Conservation (phyloP, 73 alveolate genomes). For the Uronychia setigera region DNA sequence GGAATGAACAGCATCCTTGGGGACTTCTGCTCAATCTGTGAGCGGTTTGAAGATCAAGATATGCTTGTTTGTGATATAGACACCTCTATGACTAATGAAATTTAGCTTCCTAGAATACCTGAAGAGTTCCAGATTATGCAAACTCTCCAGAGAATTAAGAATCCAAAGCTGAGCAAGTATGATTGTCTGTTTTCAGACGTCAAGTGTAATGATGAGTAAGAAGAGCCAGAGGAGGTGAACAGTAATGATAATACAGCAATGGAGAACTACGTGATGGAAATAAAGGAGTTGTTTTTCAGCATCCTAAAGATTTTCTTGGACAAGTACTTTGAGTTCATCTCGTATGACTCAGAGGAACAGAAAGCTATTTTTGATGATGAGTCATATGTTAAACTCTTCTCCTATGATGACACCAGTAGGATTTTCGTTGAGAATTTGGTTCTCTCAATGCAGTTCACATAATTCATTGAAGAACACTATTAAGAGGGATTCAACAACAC, state of each 20-base stretch:
- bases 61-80: conserved; percentile 43
- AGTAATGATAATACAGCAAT: neutral
- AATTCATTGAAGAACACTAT: conserved; percentile 2
- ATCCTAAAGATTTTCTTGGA: conserved; percentile 24
- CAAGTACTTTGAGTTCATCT: conserved; percentile 7
- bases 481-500: conserved; percentile 14
- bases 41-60: conserved; percentile 23
- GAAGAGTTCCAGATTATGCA: conserved; percentile 27
- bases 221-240: no score
- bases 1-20: conserved; percentile 25
- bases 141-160: conserved; percentile 35
- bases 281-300: conserved; percentile 40
- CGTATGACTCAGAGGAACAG: neutral
- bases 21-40: conserved; percentile 21
- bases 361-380: neutral
- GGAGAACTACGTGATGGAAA: conserved; percentile 21
- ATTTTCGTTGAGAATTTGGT: conserved; percentile 14
- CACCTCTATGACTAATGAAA: conserved; percentile 25
- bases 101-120: conserved; percentile 36
- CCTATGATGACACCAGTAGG: neutral
- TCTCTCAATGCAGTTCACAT: conserved; percentile 5
- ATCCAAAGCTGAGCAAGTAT: conserved; percentile 20
- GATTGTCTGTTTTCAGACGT: conserved; percentile 29
- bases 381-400: neutral
- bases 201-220: no score